Conservation (phyloP, 768 basidiomycete genomes). For the Austroboletus eburneus region DNA sequence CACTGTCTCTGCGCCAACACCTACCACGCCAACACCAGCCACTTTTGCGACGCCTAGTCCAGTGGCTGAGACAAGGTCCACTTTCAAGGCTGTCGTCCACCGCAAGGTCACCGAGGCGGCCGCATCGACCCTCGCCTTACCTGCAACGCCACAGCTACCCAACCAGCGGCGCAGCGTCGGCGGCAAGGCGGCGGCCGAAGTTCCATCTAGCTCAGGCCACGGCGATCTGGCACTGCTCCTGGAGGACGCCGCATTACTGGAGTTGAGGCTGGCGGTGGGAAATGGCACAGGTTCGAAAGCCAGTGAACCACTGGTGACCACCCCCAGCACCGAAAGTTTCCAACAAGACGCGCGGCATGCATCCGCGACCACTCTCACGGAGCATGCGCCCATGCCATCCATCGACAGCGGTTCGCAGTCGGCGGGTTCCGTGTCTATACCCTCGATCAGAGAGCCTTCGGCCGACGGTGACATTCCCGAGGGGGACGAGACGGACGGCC, state of each 20-base stretch:
- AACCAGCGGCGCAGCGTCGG: constrained; percentile 28
- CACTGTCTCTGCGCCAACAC: constrained; percentile 3
- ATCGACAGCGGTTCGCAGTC: constrained; percentile 22
- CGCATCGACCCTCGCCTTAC: constrained; percentile 11
- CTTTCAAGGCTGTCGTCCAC: constrained; percentile 58
- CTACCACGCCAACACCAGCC: constrained; percentile 1
- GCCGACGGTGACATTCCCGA: constrained; percentile 21
- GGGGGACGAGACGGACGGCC: constrained; percentile 27
- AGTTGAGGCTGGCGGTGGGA: constrained; percentile 49
- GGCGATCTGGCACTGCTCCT: constrained; percentile 53
- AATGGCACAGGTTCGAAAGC: constrained; percentile 19
- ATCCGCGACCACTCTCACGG: constrained; percentile 22
- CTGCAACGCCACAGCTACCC: constrained; percentile 25
- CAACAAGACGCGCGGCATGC: constrained; percentile 15
- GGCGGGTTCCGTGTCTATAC: constrained; percentile 27
- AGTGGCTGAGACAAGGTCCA: constrained; percentile 13
- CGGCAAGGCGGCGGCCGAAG: constrained; percentile 23
- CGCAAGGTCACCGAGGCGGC: constrained; percentile 43
- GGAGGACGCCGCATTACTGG: constrained; percentile 55
- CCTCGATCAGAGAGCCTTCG: constrained; percentile 28
- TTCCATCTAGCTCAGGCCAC: constrained; percentile 43
- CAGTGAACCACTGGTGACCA: constrained; percentile 12
- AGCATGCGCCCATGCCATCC: constrained; percentile 12
- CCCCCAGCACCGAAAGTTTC: constrained; percentile 27
- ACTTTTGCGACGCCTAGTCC: constrained; percentile 9